Conservation (phyloP, 371 early-diverging fungal species). For the Apophysomyces elegans region DNA sequence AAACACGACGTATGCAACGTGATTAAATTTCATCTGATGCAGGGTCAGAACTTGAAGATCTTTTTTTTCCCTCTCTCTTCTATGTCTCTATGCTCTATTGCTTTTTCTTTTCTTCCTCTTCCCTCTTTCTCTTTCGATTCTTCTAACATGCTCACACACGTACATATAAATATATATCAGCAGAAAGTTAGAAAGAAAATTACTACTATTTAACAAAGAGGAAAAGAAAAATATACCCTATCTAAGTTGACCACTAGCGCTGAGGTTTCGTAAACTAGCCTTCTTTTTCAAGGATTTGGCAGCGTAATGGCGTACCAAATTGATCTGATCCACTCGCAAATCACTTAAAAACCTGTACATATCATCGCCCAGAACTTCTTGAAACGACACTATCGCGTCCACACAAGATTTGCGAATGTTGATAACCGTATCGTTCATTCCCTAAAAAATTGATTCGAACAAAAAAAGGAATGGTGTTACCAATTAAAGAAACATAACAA, state of each 20-base stretch:
- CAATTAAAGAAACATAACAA: background rate
- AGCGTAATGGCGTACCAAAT: constrained; percentile 47
- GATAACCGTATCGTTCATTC: constrained; percentile 45
- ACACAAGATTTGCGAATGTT: constrained; percentile 54
- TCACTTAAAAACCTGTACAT: constrained; percentile 43
- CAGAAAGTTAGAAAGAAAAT: background rate
- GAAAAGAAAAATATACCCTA: constrained; percentile 5
- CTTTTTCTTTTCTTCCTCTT: constrained; percentile 7
- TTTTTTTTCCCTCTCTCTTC: background rate
- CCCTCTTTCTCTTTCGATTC: background rate
- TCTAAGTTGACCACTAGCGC: constrained; percentile 21
- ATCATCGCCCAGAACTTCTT: constrained; percentile 48
- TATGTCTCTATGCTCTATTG: background rate
- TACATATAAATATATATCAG: background rate
- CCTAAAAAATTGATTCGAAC: constrained; percentile 22
- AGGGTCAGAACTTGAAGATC: constrained; percentile 4
- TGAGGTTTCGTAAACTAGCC: constrained; percentile 38
- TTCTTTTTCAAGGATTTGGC: constrained; percentile 49
- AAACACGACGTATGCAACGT: constrained; percentile 6
- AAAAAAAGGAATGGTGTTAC: background rate
- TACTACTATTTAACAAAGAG: background rate
- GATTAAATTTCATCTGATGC: constrained; percentile 7
- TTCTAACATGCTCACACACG: too few relatives aligned
- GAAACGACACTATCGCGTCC: constrained; percentile 53
- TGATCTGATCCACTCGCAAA: constrained; percentile 50